A percentile compares a stretch with the other conserved stretches of the same genome.
Conservation (phyloP, 148 eudicot species). For the Oxyria digyna region DNA sequence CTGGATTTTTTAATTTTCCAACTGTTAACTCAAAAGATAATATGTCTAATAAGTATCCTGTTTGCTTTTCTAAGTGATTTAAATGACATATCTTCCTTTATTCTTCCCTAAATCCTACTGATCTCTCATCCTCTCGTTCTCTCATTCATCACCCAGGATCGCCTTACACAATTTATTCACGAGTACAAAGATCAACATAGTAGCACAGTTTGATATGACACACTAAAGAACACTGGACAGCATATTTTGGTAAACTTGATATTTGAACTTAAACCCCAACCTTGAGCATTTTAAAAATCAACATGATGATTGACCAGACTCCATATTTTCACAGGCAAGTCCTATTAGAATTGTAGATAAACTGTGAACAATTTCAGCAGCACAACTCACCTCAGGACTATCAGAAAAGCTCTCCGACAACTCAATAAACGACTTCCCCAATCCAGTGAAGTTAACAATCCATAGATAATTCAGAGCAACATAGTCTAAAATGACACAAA, state of each 20-base stretch:
- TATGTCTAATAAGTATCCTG: too few species aligned
- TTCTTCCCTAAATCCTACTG: too few species aligned
- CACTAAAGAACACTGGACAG: not conserved
- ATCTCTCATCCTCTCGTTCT: too few species aligned
- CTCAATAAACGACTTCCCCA: slow-evolving; percentile 44
- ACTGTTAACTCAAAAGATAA: too few species aligned
- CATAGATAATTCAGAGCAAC: slow-evolving; percentile 51
- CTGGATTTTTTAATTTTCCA: too few species aligned
- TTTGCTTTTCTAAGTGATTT: too few species aligned
- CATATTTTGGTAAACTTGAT: not conserved
- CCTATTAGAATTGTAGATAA: too few species aligned
- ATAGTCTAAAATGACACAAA: too few species aligned
- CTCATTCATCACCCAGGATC: too few species aligned
- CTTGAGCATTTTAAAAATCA: not conserved
- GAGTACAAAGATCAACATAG: not conserved
- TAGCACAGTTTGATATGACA: not conserved
- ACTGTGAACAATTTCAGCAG: too few species aligned
- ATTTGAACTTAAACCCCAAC: not conserved
- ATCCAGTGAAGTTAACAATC: slow-evolving; percentile 70
- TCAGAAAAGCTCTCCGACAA: slow-evolving; percentile 31
- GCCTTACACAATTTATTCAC: too few species aligned
- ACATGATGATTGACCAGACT: not conserved
- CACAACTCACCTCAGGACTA: slow-evolving; percentile 90
- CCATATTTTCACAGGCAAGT: not conserved
- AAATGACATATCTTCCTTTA: too few species aligned